Conservation (phyloP, 352 stramenopile species). For the Plasmopara muralis region DNA sequence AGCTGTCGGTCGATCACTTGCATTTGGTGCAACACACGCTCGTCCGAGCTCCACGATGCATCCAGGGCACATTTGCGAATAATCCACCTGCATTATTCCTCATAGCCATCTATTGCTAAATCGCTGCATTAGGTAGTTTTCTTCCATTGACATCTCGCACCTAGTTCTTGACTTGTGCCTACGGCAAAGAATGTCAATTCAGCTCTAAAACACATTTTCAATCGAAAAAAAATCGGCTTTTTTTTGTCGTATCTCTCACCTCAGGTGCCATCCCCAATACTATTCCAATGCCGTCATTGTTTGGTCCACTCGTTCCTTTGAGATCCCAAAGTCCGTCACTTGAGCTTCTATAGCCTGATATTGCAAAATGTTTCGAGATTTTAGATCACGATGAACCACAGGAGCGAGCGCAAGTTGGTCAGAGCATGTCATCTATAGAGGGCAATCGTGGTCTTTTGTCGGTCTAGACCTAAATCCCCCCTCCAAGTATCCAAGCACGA, state of each 20-base stretch:
- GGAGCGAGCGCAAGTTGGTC: slow-evolving; percentile 26
- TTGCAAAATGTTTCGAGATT: slow-evolving; percentile 30
- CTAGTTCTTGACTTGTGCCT: slow-evolving; percentile 21
- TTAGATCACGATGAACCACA: slow-evolving; percentile 30
- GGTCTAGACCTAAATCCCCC: slow-evolving; percentile 27
- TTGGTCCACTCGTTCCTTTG: slow-evolving; percentile 15
- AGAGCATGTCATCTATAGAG: slow-evolving; percentile 24
- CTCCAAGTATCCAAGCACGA: slow-evolving; percentile 46
- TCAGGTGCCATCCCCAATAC: slow-evolving; percentile 68
- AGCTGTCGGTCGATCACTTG: slow-evolving; percentile 24
- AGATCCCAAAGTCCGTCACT: slow-evolving; percentile 30
- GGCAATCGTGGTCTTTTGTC: slow-evolving; percentile 24
- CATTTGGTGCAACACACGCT: slow-evolving; percentile 25
- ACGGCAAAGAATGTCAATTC: slow-evolving; percentile 23
- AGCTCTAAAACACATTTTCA: slow-evolving; percentile 33
- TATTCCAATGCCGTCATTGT: slow-evolving; percentile 33
- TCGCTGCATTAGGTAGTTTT: slow-evolving; percentile 21
- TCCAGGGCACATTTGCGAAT: slow-evolving; percentile 7
- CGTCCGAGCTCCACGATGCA: slow-evolving; percentile 21
- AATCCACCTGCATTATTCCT: slow-evolving; percentile 26
- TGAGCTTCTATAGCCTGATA: slow-evolving; percentile 20
- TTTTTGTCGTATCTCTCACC: slow-evolving; percentile 28
- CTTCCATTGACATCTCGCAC: too few relatives aligned
- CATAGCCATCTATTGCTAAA: slow-evolving; percentile 34
- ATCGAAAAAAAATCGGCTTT: slow-evolving; percentile 41